Evolutionary conservation across 108 stramenopile genomes (phyloP).

Genomic region (Nitzschia putrida): DNA sequence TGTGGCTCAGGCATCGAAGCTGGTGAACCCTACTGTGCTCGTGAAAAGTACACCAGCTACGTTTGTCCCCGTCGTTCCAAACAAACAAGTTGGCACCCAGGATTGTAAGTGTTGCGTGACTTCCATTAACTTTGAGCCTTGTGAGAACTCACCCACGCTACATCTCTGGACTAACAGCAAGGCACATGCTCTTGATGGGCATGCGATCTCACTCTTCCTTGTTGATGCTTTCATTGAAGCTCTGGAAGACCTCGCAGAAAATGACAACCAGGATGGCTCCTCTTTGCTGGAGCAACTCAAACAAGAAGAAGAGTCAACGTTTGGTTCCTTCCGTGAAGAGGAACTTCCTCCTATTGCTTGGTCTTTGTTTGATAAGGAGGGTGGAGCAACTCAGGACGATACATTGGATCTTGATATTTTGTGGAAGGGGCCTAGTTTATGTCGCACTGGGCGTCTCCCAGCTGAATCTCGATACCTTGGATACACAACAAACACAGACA

Average conservation of each 20-base stretch:
- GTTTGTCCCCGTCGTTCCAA: constrained; percentile 22
- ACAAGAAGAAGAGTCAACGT: neutral
- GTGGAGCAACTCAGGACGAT: constrained; percentile 1
- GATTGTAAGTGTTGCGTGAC: constrained; percentile 45
- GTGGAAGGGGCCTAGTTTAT: constrained; percentile 35
- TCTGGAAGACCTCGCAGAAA: constrained; percentile 18
- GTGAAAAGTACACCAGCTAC: constrained; percentile 37
- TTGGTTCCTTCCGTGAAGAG: neutral
- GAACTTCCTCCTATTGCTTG: neutral
- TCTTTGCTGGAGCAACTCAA: neutral
- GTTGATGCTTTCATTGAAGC: constrained; percentile 32
- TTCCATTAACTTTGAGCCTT: constrained; percentile 3
- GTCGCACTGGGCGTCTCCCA: constrained; percentile 49
- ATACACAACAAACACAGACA: constrained; percentile 25
- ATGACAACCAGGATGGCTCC: neutral
- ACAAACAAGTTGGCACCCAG: constrained; percentile 56
- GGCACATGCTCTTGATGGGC: constrained; percentile 43
- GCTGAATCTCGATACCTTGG: constrained; percentile 48
- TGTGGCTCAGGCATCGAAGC: constrained; percentile 43
- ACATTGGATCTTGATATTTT: constrained; percentile 19
- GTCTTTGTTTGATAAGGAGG: neutral
- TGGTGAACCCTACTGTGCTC: constrained; percentile 47
- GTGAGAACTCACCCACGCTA: no score
- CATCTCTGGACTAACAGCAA: constrained; percentile 20
- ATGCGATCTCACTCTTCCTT: constrained; percentile 43